Evolutionary conservation across 2,329 filamentous ascomycete genomes (phyloP).

Genomic region (Colletotrichum euphorbiae): DNA sequence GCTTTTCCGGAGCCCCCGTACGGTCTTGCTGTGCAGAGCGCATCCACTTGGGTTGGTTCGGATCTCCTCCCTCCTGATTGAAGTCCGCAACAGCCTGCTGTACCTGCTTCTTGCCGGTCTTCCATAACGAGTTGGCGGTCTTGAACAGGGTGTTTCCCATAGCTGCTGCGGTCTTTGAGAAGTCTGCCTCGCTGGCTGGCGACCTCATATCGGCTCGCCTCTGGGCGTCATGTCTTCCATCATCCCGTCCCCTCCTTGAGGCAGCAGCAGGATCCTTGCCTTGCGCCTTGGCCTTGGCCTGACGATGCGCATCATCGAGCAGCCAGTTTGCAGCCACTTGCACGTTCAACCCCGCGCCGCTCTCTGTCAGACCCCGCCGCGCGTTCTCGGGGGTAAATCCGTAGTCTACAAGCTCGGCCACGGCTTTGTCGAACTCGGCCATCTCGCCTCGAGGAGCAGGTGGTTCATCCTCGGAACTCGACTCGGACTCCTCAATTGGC

Average conservation of each 20-base stretch:
- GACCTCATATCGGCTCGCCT: conserved; percentile 63
- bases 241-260: conserved; percentile 53
- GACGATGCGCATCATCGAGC: conserved; percentile 88
- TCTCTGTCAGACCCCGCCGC: conserved; percentile 82
- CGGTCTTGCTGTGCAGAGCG: conserved; percentile 69
- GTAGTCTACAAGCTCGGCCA: conserved; percentile 93
- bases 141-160: conserved; percentile 89
- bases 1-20: conserved; percentile 49
- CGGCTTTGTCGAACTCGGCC: conserved; percentile 75
- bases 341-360: conserved; percentile 81
- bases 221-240: conserved; percentile 38
- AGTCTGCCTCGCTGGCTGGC: conserved; percentile 74
- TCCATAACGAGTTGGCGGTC: conserved; percentile 95
- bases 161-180: conserved; percentile 83
- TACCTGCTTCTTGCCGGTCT: conserved; percentile 90
- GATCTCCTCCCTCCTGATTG: conserved; percentile 76
- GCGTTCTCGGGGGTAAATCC: conserved; percentile 90
- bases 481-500: conserved; percentile 64
- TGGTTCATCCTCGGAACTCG: conserved; percentile 60
- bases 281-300: conserved; percentile 79
- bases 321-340: conserved; percentile 91
- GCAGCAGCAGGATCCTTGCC: conserved; percentile 60
- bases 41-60: conserved; percentile 96
- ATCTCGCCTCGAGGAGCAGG: conserved; percentile 43
- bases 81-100: conserved; percentile 94